Evolutionary conservation across 2,329 filamentous ascomycete genomes (phyloP).

Genomic region (Phaeosphaeriaceae sp.): DNA sequence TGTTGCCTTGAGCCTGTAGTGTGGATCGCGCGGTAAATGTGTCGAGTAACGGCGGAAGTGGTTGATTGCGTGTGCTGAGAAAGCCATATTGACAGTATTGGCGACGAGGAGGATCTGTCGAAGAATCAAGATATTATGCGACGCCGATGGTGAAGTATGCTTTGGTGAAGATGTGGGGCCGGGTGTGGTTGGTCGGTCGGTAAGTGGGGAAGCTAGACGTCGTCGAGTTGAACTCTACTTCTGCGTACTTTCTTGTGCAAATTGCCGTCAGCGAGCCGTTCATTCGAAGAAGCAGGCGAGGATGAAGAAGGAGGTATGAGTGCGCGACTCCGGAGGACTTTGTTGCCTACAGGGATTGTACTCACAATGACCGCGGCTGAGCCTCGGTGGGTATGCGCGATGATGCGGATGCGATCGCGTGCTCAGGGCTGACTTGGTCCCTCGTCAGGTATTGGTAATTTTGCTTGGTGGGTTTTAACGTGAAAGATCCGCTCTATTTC

Average conservation of each 20-base stretch:
- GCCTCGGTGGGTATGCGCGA: slow-evolving; percentile 5
- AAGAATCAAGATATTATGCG: background rate
- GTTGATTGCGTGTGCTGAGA: slow-evolving; percentile 39
- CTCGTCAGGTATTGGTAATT: slow-evolving; percentile 5
- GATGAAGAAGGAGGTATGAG: background rate
- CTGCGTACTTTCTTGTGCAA: background rate
- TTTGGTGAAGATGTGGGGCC: slow-evolving; percentile 12
- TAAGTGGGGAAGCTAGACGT: background rate
- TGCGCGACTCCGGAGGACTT: background rate
- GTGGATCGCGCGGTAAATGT: slow-evolving; percentile 41
- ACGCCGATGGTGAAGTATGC: background rate
- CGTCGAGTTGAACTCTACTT: background rate
- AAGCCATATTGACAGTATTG: slow-evolving; percentile 30
- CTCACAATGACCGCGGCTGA: slow-evolving; percentile 8
- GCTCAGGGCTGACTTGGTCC: background rate
- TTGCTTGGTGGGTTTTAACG: background rate
- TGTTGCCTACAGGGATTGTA: background rate
- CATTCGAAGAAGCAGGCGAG: background rate
- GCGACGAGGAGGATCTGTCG: too few relatives aligned
- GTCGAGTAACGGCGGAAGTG: slow-evolving; percentile 48
- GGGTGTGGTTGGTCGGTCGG: background rate
- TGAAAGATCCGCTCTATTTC: background rate
- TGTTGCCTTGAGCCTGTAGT: slow-evolving; percentile 43
- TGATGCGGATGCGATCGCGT: slow-evolving; percentile 10
- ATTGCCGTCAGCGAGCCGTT: background rate